A percentile compares a stretch with the other conserved stretches of the same genome.
Evolutionary conservation across 352 stramenopile species (phyloP).

Genomic region (Thalassiosira pacifica): DNA sequence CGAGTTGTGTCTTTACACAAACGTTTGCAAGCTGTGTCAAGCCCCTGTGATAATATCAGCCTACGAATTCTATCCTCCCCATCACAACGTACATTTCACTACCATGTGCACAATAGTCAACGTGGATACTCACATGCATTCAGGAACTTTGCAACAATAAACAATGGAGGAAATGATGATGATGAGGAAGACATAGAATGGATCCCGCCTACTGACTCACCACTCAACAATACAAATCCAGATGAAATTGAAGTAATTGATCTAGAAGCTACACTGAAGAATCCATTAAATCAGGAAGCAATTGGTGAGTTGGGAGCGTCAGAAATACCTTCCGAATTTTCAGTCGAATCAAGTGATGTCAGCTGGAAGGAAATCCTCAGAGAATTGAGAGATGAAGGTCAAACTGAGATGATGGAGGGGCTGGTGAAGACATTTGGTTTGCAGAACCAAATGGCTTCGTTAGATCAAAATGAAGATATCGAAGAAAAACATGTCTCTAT

Average conservation of each 20-base stretch:
- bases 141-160: conserved; percentile 9
- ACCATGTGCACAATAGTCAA: not conserved
- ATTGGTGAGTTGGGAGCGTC: conserved; percentile 19
- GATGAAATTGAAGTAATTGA: conserved; percentile 64
- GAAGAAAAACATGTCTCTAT: not conserved
- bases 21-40: not conserved
- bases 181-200: conserved; percentile 40
- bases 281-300: conserved; percentile 44
- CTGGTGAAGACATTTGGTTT: conserved; percentile 53
- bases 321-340: conserved; percentile 16
- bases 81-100: too few species aligned
- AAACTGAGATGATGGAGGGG: conserved; percentile 20
- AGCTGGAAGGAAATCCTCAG: conserved; percentile 49
- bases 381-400: conserved; percentile 49
- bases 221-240: conserved; percentile 19
- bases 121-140: not conserved
- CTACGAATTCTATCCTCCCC: not conserved
- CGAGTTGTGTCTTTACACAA: not conserved
- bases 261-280: conserved; percentile 54
- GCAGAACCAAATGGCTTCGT: conserved; percentile 23
- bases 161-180: conserved; percentile 3
- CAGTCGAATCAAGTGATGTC: conserved; percentile 34
- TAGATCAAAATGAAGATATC: conserved; percentile 16
- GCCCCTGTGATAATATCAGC: not conserved
- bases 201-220: conserved; percentile 49